Base-by-base conservation (phyloP, 2,329 filamentous ascomycete species). In the Fusarium pininemorale region DNA sequence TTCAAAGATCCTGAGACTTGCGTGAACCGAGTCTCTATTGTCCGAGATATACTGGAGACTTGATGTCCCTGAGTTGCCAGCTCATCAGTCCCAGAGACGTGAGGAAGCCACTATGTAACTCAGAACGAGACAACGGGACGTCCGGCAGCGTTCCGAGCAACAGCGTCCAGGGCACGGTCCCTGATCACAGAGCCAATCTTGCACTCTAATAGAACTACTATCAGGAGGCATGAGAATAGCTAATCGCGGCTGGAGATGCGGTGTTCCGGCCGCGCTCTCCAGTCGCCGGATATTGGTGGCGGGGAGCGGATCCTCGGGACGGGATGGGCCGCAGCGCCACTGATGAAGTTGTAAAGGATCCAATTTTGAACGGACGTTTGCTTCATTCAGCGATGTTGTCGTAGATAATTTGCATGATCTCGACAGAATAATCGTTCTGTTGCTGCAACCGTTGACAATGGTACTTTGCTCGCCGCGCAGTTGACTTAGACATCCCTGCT, bases 241-340 rank as follows among this genome's bases (percentile, higher is more conserved):
- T 65, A 20, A 37, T 66, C 44, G 28, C 67, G 66, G 65, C 50
- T 47, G 39, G 24, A 57, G 28, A 47, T 47, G 16, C 9, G 32
- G 38, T 18, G 24, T 69, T 51, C 57, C 57, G 42, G 44, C 26
- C 26, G 39, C 44, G 48, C 55, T 63, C 35, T 39, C 39, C 39
- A 44, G 59, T 47, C 26, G 64, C 59, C 41, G 65, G 60, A 70
- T 63, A 64, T 58, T 64, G 60, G 72, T 73, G 68, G 76, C 74
- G 58, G 55, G 55, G 38, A 63, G 65, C 73, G 71, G 73, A 75
- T 73, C 63, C 74, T 42, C 74, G 73, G 75, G 70, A 66, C 75
- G 75, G 75, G 73, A 76, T 74, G 75, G 69, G 73, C 75, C 74
- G 74, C 59, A 66, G 66, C 73, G 76, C 76, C 76, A 75, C 74